Conservation (phyloP, 768 basidiomycete genomes). For the Infundibulicybe gibba region DNA sequence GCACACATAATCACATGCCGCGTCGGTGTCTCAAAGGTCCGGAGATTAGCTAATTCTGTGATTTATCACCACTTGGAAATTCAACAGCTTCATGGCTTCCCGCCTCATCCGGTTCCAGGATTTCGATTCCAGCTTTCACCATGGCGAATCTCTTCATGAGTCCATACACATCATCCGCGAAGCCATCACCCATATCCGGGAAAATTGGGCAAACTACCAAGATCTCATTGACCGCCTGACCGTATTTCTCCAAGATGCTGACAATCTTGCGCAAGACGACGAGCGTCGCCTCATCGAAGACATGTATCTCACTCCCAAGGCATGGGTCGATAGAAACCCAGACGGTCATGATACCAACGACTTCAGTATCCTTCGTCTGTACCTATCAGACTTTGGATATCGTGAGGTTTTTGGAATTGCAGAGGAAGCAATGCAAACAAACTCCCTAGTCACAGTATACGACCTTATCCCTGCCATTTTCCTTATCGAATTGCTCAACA, state of each 20-base stretch:
- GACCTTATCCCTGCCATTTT: constrained; percentile 8
- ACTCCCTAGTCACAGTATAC: constrained; percentile 6
- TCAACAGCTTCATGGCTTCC: no score
- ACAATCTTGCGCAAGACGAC: not conserved
- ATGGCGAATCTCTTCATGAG: constrained; percentile 5
- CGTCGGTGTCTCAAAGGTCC: no score
- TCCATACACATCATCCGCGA: constrained; percentile 9
- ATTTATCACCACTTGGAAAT: no score
- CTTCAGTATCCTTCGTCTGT: no score
- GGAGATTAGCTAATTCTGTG: no score
- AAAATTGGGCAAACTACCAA: constrained; percentile 9
- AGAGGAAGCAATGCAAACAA: constrained; percentile 8
- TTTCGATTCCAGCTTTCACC: constrained; percentile 3
- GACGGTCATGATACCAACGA: no score
- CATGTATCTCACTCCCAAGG: not conserved
- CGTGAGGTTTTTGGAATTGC: constrained; percentile 11
- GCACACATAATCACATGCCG: no score
- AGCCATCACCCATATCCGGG: constrained; percentile 8
- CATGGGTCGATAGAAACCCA: no score
- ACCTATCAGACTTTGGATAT: constrained; percentile 2
- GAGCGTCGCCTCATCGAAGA: constrained; percentile 1
- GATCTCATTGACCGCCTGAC: constrained; percentile 7
- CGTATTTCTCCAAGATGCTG: constrained; percentile 6
- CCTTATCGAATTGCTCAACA: constrained; percentile 12
- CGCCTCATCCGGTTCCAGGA: no score